These are phyloP conservation scores for Penicillium crustosum DNA, from an alignment of 2,329 filamentous ascomycete genomes.

Conservation along the genomic window DNA sequence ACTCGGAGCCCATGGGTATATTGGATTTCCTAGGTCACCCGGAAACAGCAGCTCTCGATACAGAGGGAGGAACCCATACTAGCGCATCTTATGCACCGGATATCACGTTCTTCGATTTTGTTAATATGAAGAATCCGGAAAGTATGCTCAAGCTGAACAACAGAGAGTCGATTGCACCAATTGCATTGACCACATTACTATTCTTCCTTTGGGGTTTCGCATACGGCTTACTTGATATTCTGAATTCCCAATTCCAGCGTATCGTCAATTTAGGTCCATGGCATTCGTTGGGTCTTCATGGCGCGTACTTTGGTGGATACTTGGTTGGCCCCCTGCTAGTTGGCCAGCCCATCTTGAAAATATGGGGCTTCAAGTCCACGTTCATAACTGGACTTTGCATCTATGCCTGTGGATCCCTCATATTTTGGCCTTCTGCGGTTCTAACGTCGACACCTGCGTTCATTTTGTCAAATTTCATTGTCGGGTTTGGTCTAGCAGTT, in stretches of 20 bases:
- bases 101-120: slow-evolving; percentile 62
- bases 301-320: slow-evolving; percentile 62
- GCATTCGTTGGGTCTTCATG: slow-evolving; percentile 53
- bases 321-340: slow-evolving; percentile 56
- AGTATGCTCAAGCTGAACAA: slow-evolving; percentile 61
- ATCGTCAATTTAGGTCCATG: slow-evolving; percentile 45
- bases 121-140: slow-evolving; percentile 57
- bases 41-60: slow-evolving; percentile 36
- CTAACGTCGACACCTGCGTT: slow-evolving; percentile 62
- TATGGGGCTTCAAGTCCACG: slow-evolving; percentile 62
- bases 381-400: slow-evolving; percentile 61
- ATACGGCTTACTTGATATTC: slow-evolving; percentile 78
- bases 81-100: slow-evolving; percentile 33
- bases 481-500: slow-evolving; percentile 59
- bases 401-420: slow-evolving; percentile 61
- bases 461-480: slow-evolving; percentile 62
- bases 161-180: slow-evolving; percentile 57
- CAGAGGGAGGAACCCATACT: slow-evolving; percentile 41
- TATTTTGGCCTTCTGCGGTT: slow-evolving; percentile 66
- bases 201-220: slow-evolving; percentile 91
- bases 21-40: slow-evolving; percentile 57
- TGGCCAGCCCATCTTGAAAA: slow-evolving; percentile 55
- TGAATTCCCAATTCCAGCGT: slow-evolving; percentile 65
- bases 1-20: slow-evolving; percentile 36
- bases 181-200: slow-evolving; percentile 69